Evolutionary conservation across 176 grass and related monocot species (phyloP).

Genomic region (Saccharum officinarum): DNA sequence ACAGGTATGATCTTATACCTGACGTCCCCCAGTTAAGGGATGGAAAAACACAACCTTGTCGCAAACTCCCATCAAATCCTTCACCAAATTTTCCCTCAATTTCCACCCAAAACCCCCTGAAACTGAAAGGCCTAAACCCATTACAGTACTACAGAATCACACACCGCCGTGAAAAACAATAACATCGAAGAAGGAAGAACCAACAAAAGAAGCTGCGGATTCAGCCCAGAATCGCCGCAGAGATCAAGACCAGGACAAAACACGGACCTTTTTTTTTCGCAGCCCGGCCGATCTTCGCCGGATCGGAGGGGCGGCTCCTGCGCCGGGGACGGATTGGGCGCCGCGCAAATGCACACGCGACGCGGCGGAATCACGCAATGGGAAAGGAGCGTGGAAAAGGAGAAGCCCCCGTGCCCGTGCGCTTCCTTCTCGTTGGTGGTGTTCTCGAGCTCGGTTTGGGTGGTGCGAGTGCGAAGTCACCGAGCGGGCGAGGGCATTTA

Average conservation of each 20-base stretch:
- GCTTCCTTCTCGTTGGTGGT: background rate
- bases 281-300: background rate
- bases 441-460: background rate
- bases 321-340: background rate
- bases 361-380: background rate
- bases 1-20: background rate
- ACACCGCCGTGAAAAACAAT: background rate
- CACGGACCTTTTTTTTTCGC: slow-evolving; percentile 1
- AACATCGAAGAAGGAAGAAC: background rate
- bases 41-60: background rate
- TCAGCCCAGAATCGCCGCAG: background rate
- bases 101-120: background rate
- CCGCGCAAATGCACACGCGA: slow-evolving; percentile 25
- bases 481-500: slow-evolving; percentile 9
- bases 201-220: background rate
- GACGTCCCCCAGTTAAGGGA: background rate
- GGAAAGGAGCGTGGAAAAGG: background rate
- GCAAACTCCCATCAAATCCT: background rate
- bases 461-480: slow-evolving; percentile 15
- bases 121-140: background rate
- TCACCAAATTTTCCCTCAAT: background rate
- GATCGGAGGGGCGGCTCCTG: background rate
- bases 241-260: background rate
- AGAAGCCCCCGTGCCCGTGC: background rate
- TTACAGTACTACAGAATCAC: background rate